phyloP scores from a whole-genome alignment of 805 yeast genomes.

The Metschnikowia gruessii region DNA sequence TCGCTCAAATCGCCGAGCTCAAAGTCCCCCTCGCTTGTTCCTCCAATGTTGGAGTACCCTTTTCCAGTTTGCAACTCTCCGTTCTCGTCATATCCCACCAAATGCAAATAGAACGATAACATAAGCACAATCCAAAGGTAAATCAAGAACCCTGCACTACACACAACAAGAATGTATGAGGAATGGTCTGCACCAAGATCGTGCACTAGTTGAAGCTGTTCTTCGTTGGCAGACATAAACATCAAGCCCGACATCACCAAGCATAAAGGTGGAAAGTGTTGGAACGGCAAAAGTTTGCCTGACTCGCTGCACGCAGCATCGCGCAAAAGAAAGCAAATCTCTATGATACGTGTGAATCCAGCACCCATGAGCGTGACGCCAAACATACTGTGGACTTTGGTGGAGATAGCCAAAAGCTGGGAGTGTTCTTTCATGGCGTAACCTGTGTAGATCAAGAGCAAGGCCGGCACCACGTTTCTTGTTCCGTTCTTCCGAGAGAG shows the following conservation, averaged over 20 bases:
- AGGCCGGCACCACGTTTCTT: conserved; percentile 64
- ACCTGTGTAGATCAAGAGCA: conserved; percentile 83
- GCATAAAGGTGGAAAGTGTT: conserved; percentile 81
- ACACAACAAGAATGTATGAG: conserved; percentile 68
- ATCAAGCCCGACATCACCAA: conserved; percentile 73
- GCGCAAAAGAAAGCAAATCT: conserved; percentile 69
- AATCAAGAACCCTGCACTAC: conserved; percentile 71
- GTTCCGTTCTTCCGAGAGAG: conserved; percentile 52
- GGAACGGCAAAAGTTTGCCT: conserved; percentile 64
- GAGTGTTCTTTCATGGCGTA: conserved; percentile 92
- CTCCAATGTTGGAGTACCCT: conserved; percentile 20
- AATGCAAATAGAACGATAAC: conserved; percentile 52
- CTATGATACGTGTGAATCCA: conserved; percentile 72
- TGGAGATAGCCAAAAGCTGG: conserved; percentile 71
- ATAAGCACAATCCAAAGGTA: conserved; percentile 64
- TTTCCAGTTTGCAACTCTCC: conserved; percentile 26
- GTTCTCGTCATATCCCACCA: conserved; percentile 42
- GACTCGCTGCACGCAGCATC: conserved; percentile 48
- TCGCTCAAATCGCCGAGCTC: conserved; percentile 34
- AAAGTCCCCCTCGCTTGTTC: conserved; percentile 29
- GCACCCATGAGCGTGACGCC: conserved; percentile 79
- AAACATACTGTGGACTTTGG: conserved; percentile 84
- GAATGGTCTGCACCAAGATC: conserved; percentile 82
- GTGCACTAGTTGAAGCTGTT: conserved; percentile 69
- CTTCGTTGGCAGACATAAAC: conserved; percentile 93